Evolutionary conservation across 306 rosid species (phyloP), one percentile per base, ranked within the genome.

Genomic region (Cicer bijugum): DNA sequence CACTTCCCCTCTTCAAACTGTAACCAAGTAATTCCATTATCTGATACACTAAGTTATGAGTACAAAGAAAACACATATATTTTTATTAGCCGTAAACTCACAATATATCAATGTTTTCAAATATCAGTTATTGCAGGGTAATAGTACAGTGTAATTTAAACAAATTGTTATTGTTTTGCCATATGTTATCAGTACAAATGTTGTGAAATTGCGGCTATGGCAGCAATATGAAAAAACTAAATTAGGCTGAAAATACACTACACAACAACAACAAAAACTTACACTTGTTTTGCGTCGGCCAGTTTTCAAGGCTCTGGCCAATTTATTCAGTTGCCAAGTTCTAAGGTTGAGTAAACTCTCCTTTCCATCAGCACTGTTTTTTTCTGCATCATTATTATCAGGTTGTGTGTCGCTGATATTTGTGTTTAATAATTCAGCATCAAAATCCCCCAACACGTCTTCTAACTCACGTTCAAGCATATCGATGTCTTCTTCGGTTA

Each of bases 231-330:
- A 45, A 45, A 45, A 45, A 45, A 5, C 53, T 28, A 48, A 12
- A n/a, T 48, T 48, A 48, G 3, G 55, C 17, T n/a, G 8, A 16
- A 16, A 8, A 16, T 17, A 16, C 2, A 8, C 1, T 9, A 16
- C 6, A 8, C 1, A 16, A 8, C 12, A 16, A 8, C 12, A 0
- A 12, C 72, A 17, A 61, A 75, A 45, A 62, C 96, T 57, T 84
- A 91, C 96, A 53, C 90, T 88, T 20, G 87, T 85, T 89, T 91
- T 91, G 1, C 97, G 94, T 55, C 96, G 91, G 55, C 99, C 99
- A 44, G 58, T 63, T 86, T 86, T 94, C 16, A 94, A 82, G 67
- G 90, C 99, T 38, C 67, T 71, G 12, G 99, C 99, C 83, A 94
- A 78, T 82, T 87, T 84, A 83, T 88, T 81, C 28, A 88, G 68